Conservation (phyloP, 805 yeast species). For the Ogataea nonfermentans region DNA sequence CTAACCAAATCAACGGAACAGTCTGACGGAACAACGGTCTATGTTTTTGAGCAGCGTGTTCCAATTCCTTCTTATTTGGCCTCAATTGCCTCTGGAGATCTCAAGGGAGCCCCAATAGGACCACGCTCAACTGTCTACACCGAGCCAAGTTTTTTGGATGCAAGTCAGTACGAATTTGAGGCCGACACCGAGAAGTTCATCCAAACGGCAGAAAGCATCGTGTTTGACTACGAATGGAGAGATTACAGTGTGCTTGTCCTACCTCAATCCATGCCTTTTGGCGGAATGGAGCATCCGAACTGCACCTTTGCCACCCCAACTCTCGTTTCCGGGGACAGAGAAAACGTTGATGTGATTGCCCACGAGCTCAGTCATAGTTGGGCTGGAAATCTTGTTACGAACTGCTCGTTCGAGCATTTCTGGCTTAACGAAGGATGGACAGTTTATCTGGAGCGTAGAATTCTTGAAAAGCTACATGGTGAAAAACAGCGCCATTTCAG, state of each 20-base stretch:
- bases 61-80: slow-evolving; percentile 86
- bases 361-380: slow-evolving; percentile 93
- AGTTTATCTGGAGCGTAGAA: slow-evolving; percentile 84
- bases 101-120: slow-evolving; percentile 65
- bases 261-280: slow-evolving; percentile 79
- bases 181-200: slow-evolving; percentile 80
- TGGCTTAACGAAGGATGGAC: slow-evolving; percentile 98
- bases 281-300: slow-evolving; percentile 95
- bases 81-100: slow-evolving; percentile 83
- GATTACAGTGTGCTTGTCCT: slow-evolving; percentile 77
- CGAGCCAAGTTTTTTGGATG: slow-evolving; percentile 66
- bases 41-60: slow-evolving; percentile 64
- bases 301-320: slow-evolving; percentile 91
- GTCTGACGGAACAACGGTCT: slow-evolving; percentile 31
- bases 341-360: slow-evolving; percentile 86
- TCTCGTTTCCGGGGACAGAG: slow-evolving; percentile 76
- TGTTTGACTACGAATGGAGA: slow-evolving; percentile 82
- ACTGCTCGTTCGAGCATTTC: slow-evolving; percentile 89
- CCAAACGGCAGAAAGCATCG: slow-evolving; percentile 69
- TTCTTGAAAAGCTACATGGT: slow-evolving; percentile 75
- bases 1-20: slow-evolving; percentile 31
- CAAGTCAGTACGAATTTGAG: slow-evolving; percentile 77
- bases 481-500: slow-evolving; percentile 75
- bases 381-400: slow-evolving; percentile 89
- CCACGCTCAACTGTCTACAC: slow-evolving; percentile 83